phyloP scores from a whole-genome alignment of 257 asterid genomes.

The Jaltomata sinuosa region DNA sequence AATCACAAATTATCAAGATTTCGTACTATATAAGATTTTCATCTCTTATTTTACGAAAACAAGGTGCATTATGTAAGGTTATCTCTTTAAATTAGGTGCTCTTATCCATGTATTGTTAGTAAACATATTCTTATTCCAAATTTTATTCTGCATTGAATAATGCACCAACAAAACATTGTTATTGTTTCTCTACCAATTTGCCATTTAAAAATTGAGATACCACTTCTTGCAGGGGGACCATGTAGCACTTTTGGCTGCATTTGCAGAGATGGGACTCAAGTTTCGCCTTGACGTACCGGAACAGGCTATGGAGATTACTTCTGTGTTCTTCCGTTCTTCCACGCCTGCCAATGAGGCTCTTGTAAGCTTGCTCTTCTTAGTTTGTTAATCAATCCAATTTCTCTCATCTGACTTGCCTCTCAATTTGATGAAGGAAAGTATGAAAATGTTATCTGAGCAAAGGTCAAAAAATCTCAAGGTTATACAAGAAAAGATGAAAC shows the following conservation, averaged over 20 bases:
- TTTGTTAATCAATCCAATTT: not conserved
- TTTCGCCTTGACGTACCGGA: constrained; percentile 91
- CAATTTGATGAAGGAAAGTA: constrained; percentile 49
- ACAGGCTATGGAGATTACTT: constrained; percentile 88
- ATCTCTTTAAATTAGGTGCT: not conserved
- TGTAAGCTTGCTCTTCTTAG: constrained; percentile 35
- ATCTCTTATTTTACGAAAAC: not conserved
- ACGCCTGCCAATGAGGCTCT: constrained; percentile 79
- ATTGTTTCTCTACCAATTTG: not conserved
- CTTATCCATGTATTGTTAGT: not conserved
- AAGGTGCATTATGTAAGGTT: not conserved
- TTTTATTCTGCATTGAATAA: not conserved
- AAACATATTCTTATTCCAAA: not conserved
- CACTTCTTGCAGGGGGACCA: constrained; percentile 78
- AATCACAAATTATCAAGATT: not conserved
- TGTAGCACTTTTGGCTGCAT: constrained; percentile 87
- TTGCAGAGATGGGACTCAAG: constrained; percentile 91
- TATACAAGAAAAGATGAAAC: constrained; percentile 83
- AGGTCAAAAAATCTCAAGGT: constrained; percentile 62
- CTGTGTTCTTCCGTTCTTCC: constrained; percentile 76
- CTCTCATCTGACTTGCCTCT: constrained; percentile 13
- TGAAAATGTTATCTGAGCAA: constrained; percentile 71
- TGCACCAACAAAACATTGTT: not conserved
- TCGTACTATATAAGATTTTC: not conserved
- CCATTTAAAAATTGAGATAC: not conserved